These are phyloP conservation scores for Hyparrhenia diplandra DNA, from an alignment of 176 grass and related monocot genomes.

Conservation along the genomic window DNA sequence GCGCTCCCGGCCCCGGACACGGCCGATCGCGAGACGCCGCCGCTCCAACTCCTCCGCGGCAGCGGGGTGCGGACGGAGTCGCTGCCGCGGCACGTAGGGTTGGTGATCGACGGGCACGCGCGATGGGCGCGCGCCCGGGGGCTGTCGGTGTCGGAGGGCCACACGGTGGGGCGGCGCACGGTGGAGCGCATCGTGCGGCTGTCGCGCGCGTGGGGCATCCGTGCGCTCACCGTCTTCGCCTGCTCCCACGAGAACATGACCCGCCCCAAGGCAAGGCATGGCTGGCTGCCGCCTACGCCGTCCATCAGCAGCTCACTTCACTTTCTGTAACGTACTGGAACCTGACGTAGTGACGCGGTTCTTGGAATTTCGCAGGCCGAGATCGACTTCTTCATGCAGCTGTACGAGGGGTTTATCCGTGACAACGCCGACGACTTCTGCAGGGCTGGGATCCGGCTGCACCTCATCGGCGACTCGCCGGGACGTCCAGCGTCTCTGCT, in stretches of 20 bases:
- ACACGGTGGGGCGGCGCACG: slow-evolving; percentile 38
- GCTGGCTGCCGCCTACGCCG: too few relatives aligned
- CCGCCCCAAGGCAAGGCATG: slow-evolving; percentile 66
- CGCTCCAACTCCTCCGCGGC: not conserved
- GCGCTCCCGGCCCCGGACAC: too few relatives aligned
- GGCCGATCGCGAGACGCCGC: not conserved
- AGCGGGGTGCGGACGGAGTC: slow-evolving; percentile 18
- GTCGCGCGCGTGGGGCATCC: slow-evolving; percentile 42
- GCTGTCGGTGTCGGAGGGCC: slow-evolving; percentile 31
- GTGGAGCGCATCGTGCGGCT: slow-evolving; percentile 33
- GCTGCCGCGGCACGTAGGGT: slow-evolving; percentile 50
- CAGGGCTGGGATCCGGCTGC: slow-evolving; percentile 18
- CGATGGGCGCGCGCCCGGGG: slow-evolving; percentile 44
- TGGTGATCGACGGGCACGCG: slow-evolving; percentile 66
- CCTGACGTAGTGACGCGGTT: too few relatives aligned
- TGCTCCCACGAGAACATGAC: slow-evolving; percentile 61
- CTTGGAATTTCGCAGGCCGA: not conserved
- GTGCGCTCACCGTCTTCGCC: slow-evolving; percentile 49
- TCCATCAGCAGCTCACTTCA: not conserved
- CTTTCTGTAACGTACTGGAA: too few relatives aligned
- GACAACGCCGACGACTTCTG: not conserved
- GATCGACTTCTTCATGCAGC: not conserved
- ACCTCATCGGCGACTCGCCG: slow-evolving; percentile 23
- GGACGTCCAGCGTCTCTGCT: slow-evolving; percentile 18
- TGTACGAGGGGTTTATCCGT: not conserved